A percentile compares a stretch with the other conserved stretches of the same genome.
Conservation (phyloP, 768 basidiomycete genomes). For the Boletus rubroflammeus region DNA sequence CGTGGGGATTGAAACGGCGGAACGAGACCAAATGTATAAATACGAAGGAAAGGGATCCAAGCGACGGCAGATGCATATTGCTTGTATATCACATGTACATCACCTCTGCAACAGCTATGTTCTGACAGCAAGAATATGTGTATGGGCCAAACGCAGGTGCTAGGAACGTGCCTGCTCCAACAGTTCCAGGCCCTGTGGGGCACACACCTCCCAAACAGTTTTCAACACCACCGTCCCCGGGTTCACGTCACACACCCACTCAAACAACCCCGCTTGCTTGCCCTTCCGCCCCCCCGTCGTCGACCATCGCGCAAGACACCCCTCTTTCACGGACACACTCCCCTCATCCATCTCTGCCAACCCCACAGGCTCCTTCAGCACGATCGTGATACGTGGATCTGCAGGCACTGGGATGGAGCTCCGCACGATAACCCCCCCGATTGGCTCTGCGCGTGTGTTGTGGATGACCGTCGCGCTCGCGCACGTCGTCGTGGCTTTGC, state of each 20-base stretch:
- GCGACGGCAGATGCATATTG: background rate
- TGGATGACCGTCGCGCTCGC: conserved; percentile 16
- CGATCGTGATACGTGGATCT: conserved; percentile 28
- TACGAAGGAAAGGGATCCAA: background rate
- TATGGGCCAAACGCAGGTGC: background rate
- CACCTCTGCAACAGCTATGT: background rate
- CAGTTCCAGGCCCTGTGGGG: conserved; percentile 18
- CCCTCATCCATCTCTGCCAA: conserved; percentile 22
- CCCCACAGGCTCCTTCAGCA: conserved; percentile 24
- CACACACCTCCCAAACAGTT: conserved; percentile 29
- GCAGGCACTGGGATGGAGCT: conserved; percentile 26
- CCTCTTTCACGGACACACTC: conserved; percentile 2
- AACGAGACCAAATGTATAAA: background rate
- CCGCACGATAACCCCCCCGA: conserved; percentile 22
- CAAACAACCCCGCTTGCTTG: conserved; percentile 22
- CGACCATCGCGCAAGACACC: conserved; percentile 20
- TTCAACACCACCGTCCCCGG: conserved; percentile 26
- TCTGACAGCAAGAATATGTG: background rate
- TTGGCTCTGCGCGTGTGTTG: conserved; percentile 9
- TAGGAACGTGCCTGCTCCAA: conserved; percentile 11
- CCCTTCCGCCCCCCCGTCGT: conserved; percentile 17
- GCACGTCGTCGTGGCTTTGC: conserved; percentile 15
- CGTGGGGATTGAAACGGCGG: background rate
- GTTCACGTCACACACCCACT: conserved; percentile 29
- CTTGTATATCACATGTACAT: background rate